These are phyloP conservation scores for Colletotrichum tabaci DNA, from an alignment of 2,329 filamentous ascomycete genomes.

Conservation along the genomic window DNA sequence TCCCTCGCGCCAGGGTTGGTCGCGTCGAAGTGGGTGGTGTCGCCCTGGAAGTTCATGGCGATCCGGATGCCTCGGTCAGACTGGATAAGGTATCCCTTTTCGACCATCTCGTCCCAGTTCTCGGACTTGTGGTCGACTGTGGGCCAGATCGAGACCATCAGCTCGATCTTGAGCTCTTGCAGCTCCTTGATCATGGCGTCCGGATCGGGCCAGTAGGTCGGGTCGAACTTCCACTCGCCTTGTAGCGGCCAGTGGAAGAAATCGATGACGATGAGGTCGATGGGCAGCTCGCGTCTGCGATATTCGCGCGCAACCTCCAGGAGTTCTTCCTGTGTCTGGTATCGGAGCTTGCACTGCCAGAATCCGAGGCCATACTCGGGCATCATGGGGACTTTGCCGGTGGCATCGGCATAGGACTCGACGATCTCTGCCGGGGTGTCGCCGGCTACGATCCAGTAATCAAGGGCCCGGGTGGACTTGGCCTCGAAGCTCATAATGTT, in stretches of 20 bases:
- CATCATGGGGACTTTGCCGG: slow-evolving; percentile 74
- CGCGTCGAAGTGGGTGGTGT: slow-evolving; percentile 74
- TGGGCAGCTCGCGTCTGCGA: slow-evolving; percentile 64
- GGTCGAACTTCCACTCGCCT: slow-evolving; percentile 78
- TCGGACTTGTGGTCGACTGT: slow-evolving; percentile 58
- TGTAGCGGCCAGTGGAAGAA: slow-evolving; percentile 77
- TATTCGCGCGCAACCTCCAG: slow-evolving; percentile 71
- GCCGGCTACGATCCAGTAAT: slow-evolving; percentile 74
- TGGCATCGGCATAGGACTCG: slow-evolving; percentile 66
- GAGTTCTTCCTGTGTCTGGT: slow-evolving; percentile 74
- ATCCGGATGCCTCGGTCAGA: slow-evolving; percentile 72
- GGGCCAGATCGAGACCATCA: slow-evolving; percentile 81
- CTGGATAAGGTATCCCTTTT: slow-evolving; percentile 71
- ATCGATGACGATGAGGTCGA: slow-evolving; percentile 74
- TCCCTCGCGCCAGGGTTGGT: slow-evolving; percentile 72
- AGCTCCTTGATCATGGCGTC: slow-evolving; percentile 76
- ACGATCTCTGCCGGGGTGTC: slow-evolving; percentile 67
- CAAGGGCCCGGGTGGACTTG: slow-evolving; percentile 66
- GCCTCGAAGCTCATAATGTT: slow-evolving; percentile 74
- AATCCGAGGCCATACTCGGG: slow-evolving; percentile 76
- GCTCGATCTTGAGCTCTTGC: slow-evolving; percentile 70
- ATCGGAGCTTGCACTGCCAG: slow-evolving; percentile 76
- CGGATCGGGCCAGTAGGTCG: slow-evolving; percentile 75
- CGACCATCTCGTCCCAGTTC: slow-evolving; percentile 51
- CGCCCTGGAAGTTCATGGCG: slow-evolving; percentile 71